Base-by-base conservation (phyloP, 2,329 filamentous ascomycete genomes). In the Cercospora sp. region DNA sequence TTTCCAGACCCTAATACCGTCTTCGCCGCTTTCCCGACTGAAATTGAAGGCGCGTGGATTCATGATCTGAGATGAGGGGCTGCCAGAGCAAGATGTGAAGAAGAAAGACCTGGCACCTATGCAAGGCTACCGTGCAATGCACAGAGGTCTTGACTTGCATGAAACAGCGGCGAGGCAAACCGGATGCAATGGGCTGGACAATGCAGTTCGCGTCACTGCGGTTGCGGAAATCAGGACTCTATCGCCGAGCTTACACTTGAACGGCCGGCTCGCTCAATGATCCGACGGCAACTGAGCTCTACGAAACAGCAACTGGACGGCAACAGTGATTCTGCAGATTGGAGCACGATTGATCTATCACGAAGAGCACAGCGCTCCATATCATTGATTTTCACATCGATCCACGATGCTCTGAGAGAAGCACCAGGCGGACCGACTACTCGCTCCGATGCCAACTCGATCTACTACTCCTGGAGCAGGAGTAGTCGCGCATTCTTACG, bases 1-100 rank as follows among this genome's bases (percentile, higher is more conserved):
- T 71, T 68, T 28, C 31, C 63, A 6, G 69, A 67, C 36, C 63
- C 69, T 23, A 64, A 69, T 1, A 42, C 48, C 4, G 64, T 69
- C 57, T 72, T 71, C 45, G 62, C 33, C 9, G n/a, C 36, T 30
- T 68, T 62, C 51, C 63, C 66, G 12, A 48, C 39, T 10, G 61
- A 67, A 3, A 30, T 64, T 4, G 57, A 67, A 39, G 42, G 61
- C 51, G 62, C 61, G 13, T 67, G 66, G 66, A 64, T 67, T 55
- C 66, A 65, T n/a, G 39, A 67, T 51, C 60, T 30, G 18, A 48
- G 60, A 45, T 62, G 36, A 62, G 42, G 26, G 31, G 10, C 23
- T 10, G n/a, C 7, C 16, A 5, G 53, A 31, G 8, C 26, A n/a
- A 31, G n/a, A 12, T 16, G 12, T 58, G 26, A 4, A 58, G 16